A percentile compares a stretch with the other conserved stretches of the same genome.
Conservation (phyloP, 1,284 basidiomycete genomes). For the Austroboletus sp. region DNA sequence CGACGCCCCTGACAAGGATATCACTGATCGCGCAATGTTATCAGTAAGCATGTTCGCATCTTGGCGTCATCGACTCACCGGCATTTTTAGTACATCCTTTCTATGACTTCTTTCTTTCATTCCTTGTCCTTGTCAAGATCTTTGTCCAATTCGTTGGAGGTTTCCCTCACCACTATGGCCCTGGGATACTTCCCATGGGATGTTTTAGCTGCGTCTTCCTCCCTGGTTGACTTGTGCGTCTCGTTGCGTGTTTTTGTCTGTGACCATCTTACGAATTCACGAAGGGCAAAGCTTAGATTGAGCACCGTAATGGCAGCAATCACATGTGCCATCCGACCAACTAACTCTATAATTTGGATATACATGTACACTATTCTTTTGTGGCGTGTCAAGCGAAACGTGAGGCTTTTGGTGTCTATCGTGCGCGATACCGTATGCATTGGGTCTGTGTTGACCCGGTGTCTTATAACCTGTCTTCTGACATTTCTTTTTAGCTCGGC, state of each 20-base stretch:
- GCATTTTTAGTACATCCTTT: constrained; percentile 63
- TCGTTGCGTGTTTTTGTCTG: not conserved
- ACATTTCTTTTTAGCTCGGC: constrained; percentile 14
- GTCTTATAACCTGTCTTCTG: not conserved
- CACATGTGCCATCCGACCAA: constrained; percentile 78
- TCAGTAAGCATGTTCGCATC: constrained; percentile 46
- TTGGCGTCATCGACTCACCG: not conserved
- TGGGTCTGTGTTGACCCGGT: constrained; percentile 38
- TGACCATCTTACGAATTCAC: constrained; percentile 11
- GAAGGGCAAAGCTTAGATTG: constrained; percentile 30
- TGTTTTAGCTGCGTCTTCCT: constrained; percentile 21
- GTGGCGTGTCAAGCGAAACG: constrained; percentile 40
- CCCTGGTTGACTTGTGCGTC: constrained; percentile 21
- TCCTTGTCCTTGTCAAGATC: constrained; percentile 80
- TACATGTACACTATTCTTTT: constrained; percentile 56
- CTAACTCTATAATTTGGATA: constrained; percentile 80
- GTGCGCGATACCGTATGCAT: constrained; percentile 35
- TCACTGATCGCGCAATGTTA: constrained; percentile 36
- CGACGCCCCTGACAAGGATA: constrained; percentile 37
- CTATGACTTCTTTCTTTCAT: constrained; percentile 83
- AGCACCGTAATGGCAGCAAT: constrained; percentile 59
- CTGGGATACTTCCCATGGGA: constrained; percentile 77
- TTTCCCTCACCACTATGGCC: constrained; percentile 75
- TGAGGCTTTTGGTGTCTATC: constrained; percentile 30
- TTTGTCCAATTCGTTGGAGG: constrained; percentile 90